A percentile compares a stretch with the other conserved stretches of the same genome.
These are phyloP conservation scores for Lentinula lateritia DNA, from an alignment of 768 basidiomycete genomes.

Conservation along the genomic window DNA sequence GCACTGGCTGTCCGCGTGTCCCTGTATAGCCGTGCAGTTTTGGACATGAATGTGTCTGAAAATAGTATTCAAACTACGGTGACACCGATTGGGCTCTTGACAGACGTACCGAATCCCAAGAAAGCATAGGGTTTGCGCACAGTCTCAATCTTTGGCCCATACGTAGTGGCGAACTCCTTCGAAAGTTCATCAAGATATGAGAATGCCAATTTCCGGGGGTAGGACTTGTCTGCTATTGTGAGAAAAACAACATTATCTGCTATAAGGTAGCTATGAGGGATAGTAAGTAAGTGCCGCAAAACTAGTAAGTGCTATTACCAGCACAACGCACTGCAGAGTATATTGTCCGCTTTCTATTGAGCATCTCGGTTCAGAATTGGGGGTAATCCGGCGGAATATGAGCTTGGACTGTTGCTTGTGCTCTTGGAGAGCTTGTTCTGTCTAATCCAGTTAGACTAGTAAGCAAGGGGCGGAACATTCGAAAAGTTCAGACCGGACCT, in stretches of 20 bases:
- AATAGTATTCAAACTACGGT: not conserved
- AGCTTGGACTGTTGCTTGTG: conserved; percentile 99
- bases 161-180: conserved; percentile 91
- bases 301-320: conserved; percentile 8
- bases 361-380: conserved; percentile 92
- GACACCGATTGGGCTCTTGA: not conserved
- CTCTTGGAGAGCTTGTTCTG: conserved; percentile 89
- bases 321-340: conserved; percentile 80
- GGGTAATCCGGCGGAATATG: conserved; percentile 89
- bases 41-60: conserved; percentile 97
- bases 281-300: not conserved
- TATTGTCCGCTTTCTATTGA: conserved; percentile 95
- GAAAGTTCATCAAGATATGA: conserved; percentile 95
- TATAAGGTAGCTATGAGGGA: conserved; percentile 79
- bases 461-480: not conserved
- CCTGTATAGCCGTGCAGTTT: conserved; percentile 91
- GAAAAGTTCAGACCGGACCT: conserved; percentile 42
- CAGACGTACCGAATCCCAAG: conserved; percentile 85
- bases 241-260: conserved; percentile 91
- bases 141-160: conserved; percentile 89
- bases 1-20: conserved; percentile 86
- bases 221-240: conserved; percentile 93
- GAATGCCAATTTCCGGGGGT: conserved; percentile 95
- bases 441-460: conserved; percentile 41
- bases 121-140: conserved; percentile 98